Evolutionary conservation across 139 green algal genomes (phyloP), one percentile per base, ranked within the genome.

Genomic region (Pseudopediastrum boryanum): DNA sequence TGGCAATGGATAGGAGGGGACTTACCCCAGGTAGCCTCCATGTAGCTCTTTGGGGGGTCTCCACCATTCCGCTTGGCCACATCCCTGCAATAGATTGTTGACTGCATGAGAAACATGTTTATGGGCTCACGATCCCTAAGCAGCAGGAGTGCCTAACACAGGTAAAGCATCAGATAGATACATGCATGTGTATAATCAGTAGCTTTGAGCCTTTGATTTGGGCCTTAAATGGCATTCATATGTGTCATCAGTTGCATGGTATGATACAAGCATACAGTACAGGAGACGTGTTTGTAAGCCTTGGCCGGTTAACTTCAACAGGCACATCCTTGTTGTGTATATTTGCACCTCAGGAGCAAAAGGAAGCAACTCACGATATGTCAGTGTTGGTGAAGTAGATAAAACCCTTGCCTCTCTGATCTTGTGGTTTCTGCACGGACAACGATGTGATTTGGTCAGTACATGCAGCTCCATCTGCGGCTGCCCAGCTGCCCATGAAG

Each of bases 341-440:
- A 12, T 13, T 21, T 7, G 51, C 70, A 42, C 36, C 66, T 52
- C 70, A 78, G n/a, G n/a, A n/a, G n/a, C n/a, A n/a, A n/a, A n/a
- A n/a, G n/a, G n/a, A n/a, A n/a, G n/a, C n/a, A n/a, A n/a, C n/a
- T n/a, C n/a, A n/a, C n/a, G n/a, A n/a, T n/a, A n/a, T n/a, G n/a
- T n/a, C n/a, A n/a, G n/a, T n/a, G n/a, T n/a, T n/a, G n/a, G n/a
- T n/a, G n/a, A n/a, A n/a, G n/a, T n/a, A n/a, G n/a, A n/a, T 52
- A 68, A 78, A 78, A 12, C 51, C 6, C 16, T 29, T 19, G 39
- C 70, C 70, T 5, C 54, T 36, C 25, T 66, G 51, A 16, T 67
- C 21, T 23, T 66, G 19, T n/a, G 51, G 70, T 38, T 78, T 78
- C 50, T 50, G n/a, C n/a, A n/a, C n/a, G n/a, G n/a, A n/a, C n/a